Evolutionary conservation across 305 asterid species (phyloP).

Genomic region (Andrographis paniculata): DNA sequence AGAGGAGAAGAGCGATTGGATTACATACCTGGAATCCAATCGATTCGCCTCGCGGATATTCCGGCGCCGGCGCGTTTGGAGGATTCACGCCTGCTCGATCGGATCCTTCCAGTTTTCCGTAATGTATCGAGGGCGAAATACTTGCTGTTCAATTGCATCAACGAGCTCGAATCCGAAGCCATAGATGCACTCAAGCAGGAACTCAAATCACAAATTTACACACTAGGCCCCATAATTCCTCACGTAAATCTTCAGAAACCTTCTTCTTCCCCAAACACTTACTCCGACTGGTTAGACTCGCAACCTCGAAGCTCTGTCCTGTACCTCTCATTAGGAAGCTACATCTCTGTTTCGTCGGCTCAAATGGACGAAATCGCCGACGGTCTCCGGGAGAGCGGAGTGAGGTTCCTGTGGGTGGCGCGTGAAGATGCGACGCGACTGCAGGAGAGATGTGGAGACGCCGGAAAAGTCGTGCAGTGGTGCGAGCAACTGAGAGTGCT

Average conservation of each 20-base stretch:
- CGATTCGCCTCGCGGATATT: constrained; percentile 39
- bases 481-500: constrained; percentile 20
- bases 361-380: too few relatives aligned
- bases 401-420: too few relatives aligned
- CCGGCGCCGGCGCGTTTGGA: constrained; percentile 28
- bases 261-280: too few relatives aligned
- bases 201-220: constrained; percentile 39
- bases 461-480: constrained; percentile 51
- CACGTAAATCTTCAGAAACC: neutral
- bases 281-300: too few relatives aligned
- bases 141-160: constrained; percentile 28
- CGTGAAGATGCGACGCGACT: constrained; percentile 18
- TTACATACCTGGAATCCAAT: constrained; percentile 39
- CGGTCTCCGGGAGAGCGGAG: too few relatives aligned
- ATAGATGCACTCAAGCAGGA: constrained; percentile 31
- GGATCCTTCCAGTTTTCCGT: constrained; percentile 19
- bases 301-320: too few relatives aligned
- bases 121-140: constrained; percentile 28
- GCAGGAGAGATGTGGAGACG: constrained; percentile 19
- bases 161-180: constrained; percentile 35
- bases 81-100: constrained; percentile 24
- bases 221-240: constrained; percentile 41
- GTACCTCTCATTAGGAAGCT: too few relatives aligned
- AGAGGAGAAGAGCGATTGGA: constrained; percentile 36
- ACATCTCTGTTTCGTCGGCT: too few relatives aligned